Conservation (phyloP, 345 rosid species). For the Balakata baccata region DNA sequence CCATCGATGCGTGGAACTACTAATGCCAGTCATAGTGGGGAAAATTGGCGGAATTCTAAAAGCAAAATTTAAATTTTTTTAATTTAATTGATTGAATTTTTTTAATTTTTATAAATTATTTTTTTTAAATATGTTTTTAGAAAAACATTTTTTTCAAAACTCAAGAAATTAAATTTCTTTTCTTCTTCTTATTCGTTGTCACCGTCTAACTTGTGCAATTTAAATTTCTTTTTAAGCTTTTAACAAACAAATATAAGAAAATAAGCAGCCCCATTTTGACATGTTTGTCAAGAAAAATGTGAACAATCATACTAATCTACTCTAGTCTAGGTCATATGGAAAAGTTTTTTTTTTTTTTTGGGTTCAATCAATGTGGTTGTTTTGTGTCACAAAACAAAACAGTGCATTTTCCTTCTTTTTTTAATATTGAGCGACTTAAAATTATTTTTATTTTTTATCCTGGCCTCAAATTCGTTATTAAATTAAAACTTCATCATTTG, state of each 20-base stretch:
- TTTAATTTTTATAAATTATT: too few relatives aligned
- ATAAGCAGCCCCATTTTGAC: neutral
- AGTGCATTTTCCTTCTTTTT: neutral
- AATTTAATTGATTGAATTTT: too few relatives aligned
- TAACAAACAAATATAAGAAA: neutral
- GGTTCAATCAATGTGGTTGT: conserved; percentile 3
- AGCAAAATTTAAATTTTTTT: neutral
- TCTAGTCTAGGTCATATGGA: neutral
- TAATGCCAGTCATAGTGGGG: conserved; percentile 16
- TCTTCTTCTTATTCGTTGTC: neutral
- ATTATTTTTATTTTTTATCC: neutral
- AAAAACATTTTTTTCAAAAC: too few relatives aligned
- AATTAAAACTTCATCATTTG: too few relatives aligned
- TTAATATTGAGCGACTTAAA: neutral
- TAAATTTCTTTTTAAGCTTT: too few relatives aligned
- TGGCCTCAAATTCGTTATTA: too few relatives aligned
- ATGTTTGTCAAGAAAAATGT: too few relatives aligned
- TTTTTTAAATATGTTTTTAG: too few relatives aligned
- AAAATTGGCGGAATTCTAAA: too few relatives aligned
- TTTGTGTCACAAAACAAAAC: conserved; percentile 4
- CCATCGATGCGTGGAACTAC: too few relatives aligned
- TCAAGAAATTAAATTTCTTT: too few relatives aligned
- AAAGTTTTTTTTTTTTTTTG: too few relatives aligned
- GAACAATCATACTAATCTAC: neutral
- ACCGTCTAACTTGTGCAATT: neutral